A percentile compares a stretch with the other conserved stretches of the same genome.
phyloP scores from a whole-genome alignment of 345 rosid species.

The Microcos paniculata region DNA sequence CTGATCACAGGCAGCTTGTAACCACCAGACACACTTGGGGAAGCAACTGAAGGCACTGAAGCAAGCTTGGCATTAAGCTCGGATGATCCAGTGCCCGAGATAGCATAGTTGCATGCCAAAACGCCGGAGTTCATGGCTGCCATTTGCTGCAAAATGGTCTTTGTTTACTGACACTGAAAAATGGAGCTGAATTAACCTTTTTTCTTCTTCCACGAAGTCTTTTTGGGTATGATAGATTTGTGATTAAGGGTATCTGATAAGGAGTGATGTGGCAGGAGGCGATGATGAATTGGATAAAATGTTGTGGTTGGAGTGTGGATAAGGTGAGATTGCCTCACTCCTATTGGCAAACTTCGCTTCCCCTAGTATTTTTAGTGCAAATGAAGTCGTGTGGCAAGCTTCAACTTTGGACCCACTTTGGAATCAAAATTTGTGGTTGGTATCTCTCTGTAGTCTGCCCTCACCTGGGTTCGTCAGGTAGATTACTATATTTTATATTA shows the following conservation, averaged over 20 bases:
- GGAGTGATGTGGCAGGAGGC: conserved; percentile 38
- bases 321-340: conserved; percentile 91
- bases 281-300: conserved; percentile 49
- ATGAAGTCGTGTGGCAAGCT: conserved; percentile 24
- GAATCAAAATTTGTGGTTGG: conserved; percentile 19
- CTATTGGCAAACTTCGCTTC: conserved; percentile 50
- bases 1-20: conserved; percentile 63
- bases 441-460: neutral
- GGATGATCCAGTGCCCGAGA: conserved; percentile 61
- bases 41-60: conserved; percentile 36
- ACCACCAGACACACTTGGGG: conserved; percentile 34
- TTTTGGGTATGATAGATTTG: neutral
- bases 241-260: conserved; percentile 31
- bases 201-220: neutral
- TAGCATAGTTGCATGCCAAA: conserved; percentile 72
- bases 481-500: neutral
- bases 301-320: conserved; percentile 90
- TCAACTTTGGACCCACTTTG: conserved; percentile 38
- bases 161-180: neutral
- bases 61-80: conserved; percentile 61
- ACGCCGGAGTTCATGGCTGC: conserved; percentile 87
- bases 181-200: neutral
- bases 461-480: neutral
- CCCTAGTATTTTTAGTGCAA: neutral
- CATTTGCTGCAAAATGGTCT: conserved; percentile 30